Evolutionary conservation across 2,329 filamentous ascomycete genomes (phyloP), one percentile per base, ranked within the genome.

Genomic region (Cordyceps sp.): DNA sequence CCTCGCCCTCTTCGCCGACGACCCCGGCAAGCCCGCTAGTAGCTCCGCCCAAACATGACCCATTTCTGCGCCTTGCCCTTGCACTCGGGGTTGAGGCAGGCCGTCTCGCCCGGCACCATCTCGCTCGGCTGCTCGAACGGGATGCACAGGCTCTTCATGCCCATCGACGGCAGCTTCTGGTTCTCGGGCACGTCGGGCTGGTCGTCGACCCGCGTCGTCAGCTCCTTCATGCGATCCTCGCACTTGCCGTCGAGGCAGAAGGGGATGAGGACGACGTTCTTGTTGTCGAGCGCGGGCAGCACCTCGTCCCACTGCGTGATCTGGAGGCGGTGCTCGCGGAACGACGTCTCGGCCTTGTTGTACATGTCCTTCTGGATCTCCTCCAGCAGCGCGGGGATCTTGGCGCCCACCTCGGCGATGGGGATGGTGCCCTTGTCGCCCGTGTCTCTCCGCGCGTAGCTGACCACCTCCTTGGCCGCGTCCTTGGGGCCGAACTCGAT

Each of bases 401-500:
- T 73, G 38, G 71, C 77, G 30, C 66, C 64, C 31, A 98, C 62
- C 18, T 88, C 75, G 18, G 73, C 58, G 41, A 96, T 72, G 24
- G 78, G 66, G 44, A 93, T 78, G 23, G 78, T 78, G 38, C 74
- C 69, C 66, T 96, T 94, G 54, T 78, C 79, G 36, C 74, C 74
- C 14, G 80, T 80, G 54, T 98, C 90, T 46, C 92, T 82, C 47
- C 90, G 82, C 16, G 86, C 82, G 39, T 72, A 82, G 40, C 78
- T 83, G 43, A 96, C 78, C 26, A 86, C 80, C 36, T 79, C 72
- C 52, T 86, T 83, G 41, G 81, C 83, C 10, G 79, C 78, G 51
- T 96, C 90, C 59, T 93, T 93, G 47, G 90, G 88, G 6, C 92
- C 92, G 49, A 93, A 93, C 57, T 98, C 90, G 36, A 98, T 69